Evolutionary conservation across 108 stramenopile genomes (phyloP).

Genomic region (Nitzschia sp.): DNA sequence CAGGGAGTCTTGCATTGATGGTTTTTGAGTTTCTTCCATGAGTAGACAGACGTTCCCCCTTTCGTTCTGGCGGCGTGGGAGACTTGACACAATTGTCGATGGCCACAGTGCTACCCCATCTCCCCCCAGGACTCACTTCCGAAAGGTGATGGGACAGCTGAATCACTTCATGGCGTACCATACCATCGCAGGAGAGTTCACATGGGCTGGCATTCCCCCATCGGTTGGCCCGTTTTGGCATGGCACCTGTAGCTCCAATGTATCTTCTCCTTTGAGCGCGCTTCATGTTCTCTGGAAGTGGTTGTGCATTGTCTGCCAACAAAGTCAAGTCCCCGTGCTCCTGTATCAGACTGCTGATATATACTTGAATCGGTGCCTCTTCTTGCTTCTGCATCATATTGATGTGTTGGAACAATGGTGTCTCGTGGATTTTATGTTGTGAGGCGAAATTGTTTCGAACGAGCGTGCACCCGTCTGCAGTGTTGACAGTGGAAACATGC

Average conservation of each 20-base stretch:
- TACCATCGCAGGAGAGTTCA: background rate
- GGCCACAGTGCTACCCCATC: background rate
- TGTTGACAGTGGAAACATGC: background rate
- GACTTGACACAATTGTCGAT: background rate
- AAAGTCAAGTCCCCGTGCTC: background rate
- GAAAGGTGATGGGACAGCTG: background rate
- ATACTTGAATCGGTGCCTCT: background rate
- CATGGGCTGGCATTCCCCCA: background rate
- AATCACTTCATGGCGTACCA: background rate
- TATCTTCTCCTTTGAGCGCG: background rate
- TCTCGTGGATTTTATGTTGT: background rate
- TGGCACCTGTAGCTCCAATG: background rate
- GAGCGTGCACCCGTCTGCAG: background rate
- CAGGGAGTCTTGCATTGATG: background rate
- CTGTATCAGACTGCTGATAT: background rate
- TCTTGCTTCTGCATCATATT: background rate
- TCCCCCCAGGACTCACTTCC: background rate
- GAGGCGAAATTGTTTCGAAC: too few species aligned
- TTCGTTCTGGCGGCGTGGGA: background rate
- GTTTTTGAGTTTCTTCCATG: background rate
- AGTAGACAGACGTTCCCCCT: background rate
- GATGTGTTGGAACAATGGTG: background rate
- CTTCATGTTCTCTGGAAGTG: background rate
- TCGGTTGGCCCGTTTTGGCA: background rate
- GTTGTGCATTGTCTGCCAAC: background rate